These are phyloP conservation scores for Russula dissimulans DNA, from an alignment of 768 basidiomycete species.

Conservation along the genomic window DNA sequence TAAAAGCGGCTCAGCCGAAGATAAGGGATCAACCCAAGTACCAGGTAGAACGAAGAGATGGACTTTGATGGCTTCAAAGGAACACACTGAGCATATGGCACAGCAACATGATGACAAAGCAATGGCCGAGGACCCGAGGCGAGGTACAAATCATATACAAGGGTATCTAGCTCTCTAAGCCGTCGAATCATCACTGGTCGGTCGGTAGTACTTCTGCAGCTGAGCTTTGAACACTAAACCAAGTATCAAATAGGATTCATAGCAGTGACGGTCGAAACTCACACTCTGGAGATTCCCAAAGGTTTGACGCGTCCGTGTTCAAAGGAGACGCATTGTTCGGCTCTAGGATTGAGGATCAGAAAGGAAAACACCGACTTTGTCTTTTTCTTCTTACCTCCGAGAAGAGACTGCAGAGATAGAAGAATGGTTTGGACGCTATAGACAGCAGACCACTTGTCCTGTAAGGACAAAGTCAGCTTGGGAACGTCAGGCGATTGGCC, in stretches of 20 bases:
- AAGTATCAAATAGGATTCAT: conserved; percentile 1
- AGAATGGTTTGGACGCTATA: conserved; percentile 89
- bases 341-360: conserved; percentile 37
- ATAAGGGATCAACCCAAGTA: conserved; percentile 9
- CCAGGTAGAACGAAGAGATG: background rate
- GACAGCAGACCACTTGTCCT: conserved; percentile 93
- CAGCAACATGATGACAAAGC: conserved; percentile 16
- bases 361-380: background rate
- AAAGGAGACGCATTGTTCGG: conserved; percentile 90
- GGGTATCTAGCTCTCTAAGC: conserved; percentile 24
- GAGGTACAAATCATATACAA: background rate
- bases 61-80: background rate
- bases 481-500: background rate
- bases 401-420: conserved; percentile 75
- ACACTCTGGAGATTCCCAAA: conserved; percentile 73
- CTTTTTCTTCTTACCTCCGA: conserved; percentile 57
- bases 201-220: conserved; percentile 64
- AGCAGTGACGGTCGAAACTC: conserved; percentile 15
- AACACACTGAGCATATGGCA: background rate
- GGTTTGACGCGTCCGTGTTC: conserved; percentile 74
- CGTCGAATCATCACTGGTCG: conserved; percentile 29
- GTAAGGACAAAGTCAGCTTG: background rate
- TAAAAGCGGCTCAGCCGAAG: conserved; percentile 9
- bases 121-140: background rate
- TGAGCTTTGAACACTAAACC: conserved; percentile 46